These are phyloP conservation scores for Cicer cuneatum DNA, from an alignment of 306 rosid species.

Conservation along the genomic window DNA sequence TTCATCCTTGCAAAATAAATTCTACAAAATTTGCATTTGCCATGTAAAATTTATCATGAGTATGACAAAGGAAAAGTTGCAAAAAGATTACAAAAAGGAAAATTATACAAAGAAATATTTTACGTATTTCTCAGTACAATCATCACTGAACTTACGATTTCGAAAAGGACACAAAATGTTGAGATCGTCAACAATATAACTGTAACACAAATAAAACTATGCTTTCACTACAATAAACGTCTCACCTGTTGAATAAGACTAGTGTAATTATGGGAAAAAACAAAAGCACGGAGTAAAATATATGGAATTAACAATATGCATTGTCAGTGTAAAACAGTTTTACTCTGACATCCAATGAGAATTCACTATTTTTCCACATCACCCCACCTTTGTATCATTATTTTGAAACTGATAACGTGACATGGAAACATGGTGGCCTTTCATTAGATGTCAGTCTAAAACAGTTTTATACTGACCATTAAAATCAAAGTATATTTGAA, in stretches of 20 bases:
- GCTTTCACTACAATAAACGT: slow-evolving; percentile 18
- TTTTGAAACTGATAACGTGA: no score
- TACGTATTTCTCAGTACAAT: slow-evolving; percentile 1
- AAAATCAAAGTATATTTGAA: slow-evolving; percentile 9
- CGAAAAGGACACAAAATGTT: slow-evolving; percentile 23
- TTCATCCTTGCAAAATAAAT: not conserved
- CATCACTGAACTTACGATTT: slow-evolving; percentile 1
- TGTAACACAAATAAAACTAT: slow-evolving; percentile 3
- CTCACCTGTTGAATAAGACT: slow-evolving; percentile 21
- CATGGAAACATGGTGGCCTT: no score
- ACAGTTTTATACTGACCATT: not conserved
- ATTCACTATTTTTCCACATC: no score
- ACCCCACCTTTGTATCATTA: no score
- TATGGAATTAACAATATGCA: not conserved
- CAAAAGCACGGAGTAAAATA: slow-evolving; percentile 15
- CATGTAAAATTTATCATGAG: not conserved
- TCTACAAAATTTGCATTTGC: not conserved
- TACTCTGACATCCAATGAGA: no score
- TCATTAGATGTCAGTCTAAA: no score
- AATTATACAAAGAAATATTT: slow-evolving; percentile 12
- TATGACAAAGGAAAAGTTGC: not conserved
- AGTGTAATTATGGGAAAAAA: slow-evolving; percentile 21
- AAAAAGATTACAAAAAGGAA: slow-evolving; percentile 16
- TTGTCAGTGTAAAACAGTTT: no score
- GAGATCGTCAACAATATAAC: slow-evolving; percentile 7